Evolutionary conservation across 768 basidiomycete species (phyloP).

Genomic region (Suillus americanus): DNA sequence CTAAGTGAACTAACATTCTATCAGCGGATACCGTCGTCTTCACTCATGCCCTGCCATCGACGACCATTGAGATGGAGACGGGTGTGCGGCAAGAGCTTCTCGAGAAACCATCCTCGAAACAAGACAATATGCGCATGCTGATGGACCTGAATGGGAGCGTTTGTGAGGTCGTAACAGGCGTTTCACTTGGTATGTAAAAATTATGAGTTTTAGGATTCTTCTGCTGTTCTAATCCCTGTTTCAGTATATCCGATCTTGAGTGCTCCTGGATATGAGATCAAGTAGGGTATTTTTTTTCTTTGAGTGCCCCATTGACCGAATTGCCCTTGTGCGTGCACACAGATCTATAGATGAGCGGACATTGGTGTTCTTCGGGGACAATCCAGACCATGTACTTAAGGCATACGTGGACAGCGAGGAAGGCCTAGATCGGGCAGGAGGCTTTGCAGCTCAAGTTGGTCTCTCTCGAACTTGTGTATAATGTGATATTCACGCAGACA

Average conservation of each 20-base stretch:
- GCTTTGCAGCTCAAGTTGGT: conserved; percentile 88
- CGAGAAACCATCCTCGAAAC: conserved; percentile 82
- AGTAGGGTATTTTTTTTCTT: conserved; percentile 37
- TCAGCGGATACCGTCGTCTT: conserved; percentile 96
- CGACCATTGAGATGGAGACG: conserved; percentile 43
- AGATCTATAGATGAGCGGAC: conserved; percentile 85
- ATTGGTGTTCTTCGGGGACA: conserved; percentile 75
- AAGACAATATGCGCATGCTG: conserved; percentile 86
- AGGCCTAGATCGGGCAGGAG: conserved; percentile 87
- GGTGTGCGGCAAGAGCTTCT: conserved; percentile 67
- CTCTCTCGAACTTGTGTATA: not conserved
- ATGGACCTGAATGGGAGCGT: conserved; percentile 81
- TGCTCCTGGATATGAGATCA: conserved; percentile 73
- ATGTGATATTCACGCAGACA: not conserved
- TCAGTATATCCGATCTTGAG: conserved; percentile 73
- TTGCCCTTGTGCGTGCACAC: not conserved
- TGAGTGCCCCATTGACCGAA: not conserved
- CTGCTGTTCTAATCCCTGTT: not conserved
- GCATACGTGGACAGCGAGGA: conserved; percentile 87
- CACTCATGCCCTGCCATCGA: conserved; percentile 64
- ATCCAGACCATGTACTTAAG: conserved; percentile 52
- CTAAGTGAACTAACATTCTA: not conserved
- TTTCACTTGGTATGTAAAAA: conserved; percentile 66
- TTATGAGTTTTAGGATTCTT: not conserved
- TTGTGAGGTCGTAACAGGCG: conserved; percentile 93